Conservation (phyloP, 345 rosid species). For the Corchorus olitorius region DNA sequence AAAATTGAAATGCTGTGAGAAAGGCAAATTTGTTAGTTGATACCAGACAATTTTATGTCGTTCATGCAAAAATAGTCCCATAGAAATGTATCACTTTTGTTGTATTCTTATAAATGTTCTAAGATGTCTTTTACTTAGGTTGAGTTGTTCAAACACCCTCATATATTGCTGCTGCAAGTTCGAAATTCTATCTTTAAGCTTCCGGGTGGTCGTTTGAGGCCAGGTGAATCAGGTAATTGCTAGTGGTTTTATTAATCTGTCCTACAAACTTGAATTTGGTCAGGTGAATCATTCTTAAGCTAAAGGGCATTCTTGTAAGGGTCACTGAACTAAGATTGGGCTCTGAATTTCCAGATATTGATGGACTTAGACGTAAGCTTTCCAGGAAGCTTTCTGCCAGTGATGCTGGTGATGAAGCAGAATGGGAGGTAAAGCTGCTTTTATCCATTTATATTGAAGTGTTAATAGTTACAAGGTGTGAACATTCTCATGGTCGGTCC, state of each 20-base stretch:
- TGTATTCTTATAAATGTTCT: neutral
- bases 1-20: neutral
- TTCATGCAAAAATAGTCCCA: neutral
- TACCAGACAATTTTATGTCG: neutral
- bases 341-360: constrained; percentile 45
- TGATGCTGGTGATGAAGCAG: constrained; percentile 39
- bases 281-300: neutral
- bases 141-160: constrained; percentile 87
- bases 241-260: neutral
- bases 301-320: neutral
- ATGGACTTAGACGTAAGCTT: constrained; percentile 80
- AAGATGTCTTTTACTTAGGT: constrained; percentile 46
- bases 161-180: constrained; percentile 69
- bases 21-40: neutral
- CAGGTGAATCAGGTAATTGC: constrained; percentile 70
- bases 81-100: neutral
- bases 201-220: constrained; percentile 86
- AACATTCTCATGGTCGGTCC: constrained; percentile 6
- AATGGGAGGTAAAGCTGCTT: constrained; percentile 62
- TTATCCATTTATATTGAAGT: neutral
- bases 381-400: constrained; percentile 57
- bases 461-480: neutral
- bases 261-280: neutral
- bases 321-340: constrained; percentile 16
- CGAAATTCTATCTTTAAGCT: constrained; percentile 72